phyloP scores from a whole-genome alignment of 2,329 filamentous ascomycete species.

The Ascochyta pisi region DNA sequence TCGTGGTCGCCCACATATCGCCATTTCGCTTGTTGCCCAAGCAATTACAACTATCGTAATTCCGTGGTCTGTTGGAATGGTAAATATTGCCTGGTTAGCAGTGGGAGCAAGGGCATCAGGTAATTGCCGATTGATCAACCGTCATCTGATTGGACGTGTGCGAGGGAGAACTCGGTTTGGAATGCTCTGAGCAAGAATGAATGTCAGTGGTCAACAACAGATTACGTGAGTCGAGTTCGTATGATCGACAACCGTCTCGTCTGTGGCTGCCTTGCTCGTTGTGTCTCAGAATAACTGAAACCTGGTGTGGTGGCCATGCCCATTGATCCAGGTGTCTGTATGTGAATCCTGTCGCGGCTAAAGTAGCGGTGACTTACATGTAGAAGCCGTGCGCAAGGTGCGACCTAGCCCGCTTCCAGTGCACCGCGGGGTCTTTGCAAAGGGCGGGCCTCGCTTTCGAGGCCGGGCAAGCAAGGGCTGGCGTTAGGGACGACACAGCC shows the following conservation, averaged over 20 bases:
- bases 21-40: slow-evolving; percentile 41
- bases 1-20: slow-evolving; percentile 25
- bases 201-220: slow-evolving; percentile 47
- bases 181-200: slow-evolving; percentile 47
- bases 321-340: slow-evolving; percentile 41
- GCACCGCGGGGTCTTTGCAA: slow-evolving; percentile 31
- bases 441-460: slow-evolving; percentile 41
- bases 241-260: slow-evolving; percentile 44
- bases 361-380: slow-evolving; percentile 39
- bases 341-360: slow-evolving; percentile 36
- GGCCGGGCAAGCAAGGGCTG: slow-evolving; percentile 45
- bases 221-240: slow-evolving; percentile 40
- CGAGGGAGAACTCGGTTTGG: slow-evolving; percentile 44
- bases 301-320: slow-evolving; percentile 45
- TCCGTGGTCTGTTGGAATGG: slow-evolving; percentile 39
- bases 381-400: slow-evolving; percentile 38
- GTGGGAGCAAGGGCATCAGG: slow-evolving; percentile 46
- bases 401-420: slow-evolving; percentile 43
- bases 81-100: slow-evolving; percentile 47
- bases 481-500: slow-evolving; percentile 32
- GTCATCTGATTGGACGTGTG: slow-evolving; percentile 48
- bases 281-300: slow-evolving; percentile 36
- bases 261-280: slow-evolving; percentile 36
- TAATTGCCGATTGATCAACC: slow-evolving; percentile 39
- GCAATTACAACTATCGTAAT: slow-evolving; percentile 40